Conservation (phyloP, 2,329 filamentous ascomycete species). For the Aspergillus calidoustus region DNA sequence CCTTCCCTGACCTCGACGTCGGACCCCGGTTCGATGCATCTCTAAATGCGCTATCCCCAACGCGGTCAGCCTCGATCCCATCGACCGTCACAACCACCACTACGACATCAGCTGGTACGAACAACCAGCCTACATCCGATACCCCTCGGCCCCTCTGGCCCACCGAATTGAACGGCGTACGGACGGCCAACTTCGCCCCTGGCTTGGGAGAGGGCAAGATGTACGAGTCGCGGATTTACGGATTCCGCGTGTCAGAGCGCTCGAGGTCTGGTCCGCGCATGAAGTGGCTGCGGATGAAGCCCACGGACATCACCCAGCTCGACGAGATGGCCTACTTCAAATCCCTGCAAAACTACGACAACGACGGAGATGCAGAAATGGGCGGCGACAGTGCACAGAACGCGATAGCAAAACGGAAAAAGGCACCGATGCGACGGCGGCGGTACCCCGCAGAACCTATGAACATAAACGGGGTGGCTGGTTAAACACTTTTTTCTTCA, state of each 20-base stretch:
- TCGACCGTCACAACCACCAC: constrained; percentile 26
- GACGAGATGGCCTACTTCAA: constrained; percentile 67
- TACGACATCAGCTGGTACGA: constrained; percentile 2
- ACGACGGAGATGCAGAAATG: constrained; percentile 47
- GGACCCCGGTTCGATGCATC: constrained; percentile 65
- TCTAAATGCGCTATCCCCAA: constrained; percentile 32
- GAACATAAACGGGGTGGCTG: constrained; percentile 38
- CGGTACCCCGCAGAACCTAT: constrained; percentile 40
- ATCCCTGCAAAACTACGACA: constrained; percentile 38
- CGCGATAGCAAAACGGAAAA: constrained; percentile 45
- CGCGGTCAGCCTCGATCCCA: constrained; percentile 37
- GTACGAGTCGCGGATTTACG: constrained; percentile 95
- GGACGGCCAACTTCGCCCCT: constrained; percentile 83
- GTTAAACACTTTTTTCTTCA: constrained; percentile 12
- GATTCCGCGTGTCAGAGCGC: constrained; percentile 90
- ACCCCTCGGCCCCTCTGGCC: constrained; percentile 53
- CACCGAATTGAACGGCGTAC: constrained; percentile 77
- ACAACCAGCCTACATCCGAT: constrained; percentile 34
- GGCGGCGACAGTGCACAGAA: constrained; percentile 37
- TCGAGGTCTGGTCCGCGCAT: constrained; percentile 90
- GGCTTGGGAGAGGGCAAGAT: constrained; percentile 81
- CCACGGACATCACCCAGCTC: constrained; percentile 76
- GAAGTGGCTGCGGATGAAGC: constrained; percentile 92
- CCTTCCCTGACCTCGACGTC: constrained; percentile 94
- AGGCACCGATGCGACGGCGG: constrained; percentile 48